Evolutionary conservation across 805 yeast species (phyloP), one percentile per base, ranked within the genome.

Genomic region (Naumovozyma dairenensis): DNA sequence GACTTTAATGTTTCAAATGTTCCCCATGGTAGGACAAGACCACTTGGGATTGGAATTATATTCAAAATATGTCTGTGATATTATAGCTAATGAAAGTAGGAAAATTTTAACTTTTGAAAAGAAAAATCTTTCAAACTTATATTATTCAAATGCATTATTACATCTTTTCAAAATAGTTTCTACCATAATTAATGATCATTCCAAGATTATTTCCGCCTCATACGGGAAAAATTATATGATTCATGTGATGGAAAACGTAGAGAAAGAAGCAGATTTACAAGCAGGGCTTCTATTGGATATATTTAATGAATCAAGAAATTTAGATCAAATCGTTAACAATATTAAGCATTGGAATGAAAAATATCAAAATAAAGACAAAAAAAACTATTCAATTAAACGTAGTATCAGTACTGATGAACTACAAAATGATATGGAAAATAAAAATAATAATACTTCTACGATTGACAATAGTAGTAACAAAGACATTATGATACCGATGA

Each of bases 201-300:
- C 92, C 0, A 79, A 77, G 8, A 70, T 92, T 25, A 85, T 92
- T 18, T 71, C 69, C 27, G 67, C 67, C 31, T 80, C 77, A 51
- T 92, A 92, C 51, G 94, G 89, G 14, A 40, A 44, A 4, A 42
- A 60, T 7, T 76, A 77, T 12, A 76, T 87, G 66, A 60, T 69
- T 3, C 67, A 68, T 21, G 86, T 89, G 7, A 67, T 87, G 45
- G 73, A 71, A 14, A 72, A 72, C 32, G 78, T 92, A 21, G 94
- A 89, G 57, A 65, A 72, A 32, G 98, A 92, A 51, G 78, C 92
- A 20, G 98, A 92, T 51, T 67, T 87, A n/a, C 98, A 92, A 51
- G 79, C 89, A 17, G 93, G 94, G 1, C 64, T 92, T 28, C 81
- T 92, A 4, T 66, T 29, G 10, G 97, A 89, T 55, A 82, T 92